A percentile compares a stretch with the other conserved stretches of the same genome.
These are phyloP conservation scores for Trichoderma sp. DNA, from an alignment of 2,329 filamentous ascomycete genomes.

Conservation along the genomic window DNA sequence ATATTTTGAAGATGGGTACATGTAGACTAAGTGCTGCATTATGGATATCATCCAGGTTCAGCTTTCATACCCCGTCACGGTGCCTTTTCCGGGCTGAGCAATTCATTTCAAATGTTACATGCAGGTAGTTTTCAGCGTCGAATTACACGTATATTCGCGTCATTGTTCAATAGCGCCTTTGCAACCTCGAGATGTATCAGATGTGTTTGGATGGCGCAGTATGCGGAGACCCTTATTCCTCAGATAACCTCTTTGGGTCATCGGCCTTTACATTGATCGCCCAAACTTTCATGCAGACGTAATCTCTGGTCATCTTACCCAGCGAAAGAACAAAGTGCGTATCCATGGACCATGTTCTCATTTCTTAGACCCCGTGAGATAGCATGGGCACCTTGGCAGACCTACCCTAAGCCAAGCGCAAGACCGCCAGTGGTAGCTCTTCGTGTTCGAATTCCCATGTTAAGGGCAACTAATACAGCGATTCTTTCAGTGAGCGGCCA, in stretches of 20 bases:
- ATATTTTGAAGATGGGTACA: neutral
- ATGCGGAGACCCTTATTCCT: neutral
- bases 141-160: neutral
- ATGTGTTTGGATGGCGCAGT: neutral
- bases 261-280: neutral
- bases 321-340: no score
- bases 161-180: neutral
- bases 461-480: no score
- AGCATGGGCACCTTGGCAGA: no score
- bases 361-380: no score
- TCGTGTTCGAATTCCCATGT: no score
- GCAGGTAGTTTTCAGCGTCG: neutral
- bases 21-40: neutral
- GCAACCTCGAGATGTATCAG: neutral
- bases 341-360: no score
- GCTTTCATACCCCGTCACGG: no score
- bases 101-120: neutral
- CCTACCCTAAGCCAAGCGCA: no score
- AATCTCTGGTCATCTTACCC: no score
- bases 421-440: no score
- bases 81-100: neutral
- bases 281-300: no score
- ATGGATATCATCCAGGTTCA: neutral
- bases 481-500: accelerated
- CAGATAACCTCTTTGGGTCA: neutral